Evolutionary conservation across 108 stramenopile genomes (phyloP), one percentile per base, ranked within the genome.

Genomic region (Fragilaria radians): DNA sequence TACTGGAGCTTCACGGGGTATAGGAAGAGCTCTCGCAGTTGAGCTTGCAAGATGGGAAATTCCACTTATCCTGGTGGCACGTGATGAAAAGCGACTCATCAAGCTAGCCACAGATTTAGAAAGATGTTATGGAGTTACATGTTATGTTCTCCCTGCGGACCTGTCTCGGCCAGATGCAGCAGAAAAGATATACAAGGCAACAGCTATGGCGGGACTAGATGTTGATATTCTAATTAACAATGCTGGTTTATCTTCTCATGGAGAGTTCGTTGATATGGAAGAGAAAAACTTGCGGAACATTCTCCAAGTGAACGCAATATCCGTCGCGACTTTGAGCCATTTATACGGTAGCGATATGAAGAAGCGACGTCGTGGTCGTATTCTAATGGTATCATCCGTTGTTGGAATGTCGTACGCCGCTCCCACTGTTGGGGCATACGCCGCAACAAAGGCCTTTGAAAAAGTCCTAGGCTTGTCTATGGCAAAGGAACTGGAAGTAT

Each of bases 181-280:
- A 3, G 71, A 74, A 46, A 52, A 60, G 23, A 81, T 92, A 45
- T 68, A 88, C 66, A 57, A 80, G 25, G 71, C 85, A 3, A 92
- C 90, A 21, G 71, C 47, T 0, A 51, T 75, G 18, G 84, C 84
- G 26, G 86, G 85, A 2, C 59, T 92, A 22, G 32, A 63, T 2
- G 81, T 92, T 26, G 90, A 92, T 42, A 85, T 92, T 34, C 65
- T 91, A 14, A 68, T 88, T 63, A 92, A 88, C 60, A 92, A 92
- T 66, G 90, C 90, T 0, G 90, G 90, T 7, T 60, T 88, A 32
- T 80, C 75, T 34, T 63, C 65, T 7, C 72, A 78, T 59, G 90
- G 90, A 4, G 59, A 74, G 14, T 62, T 76, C 19, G 58, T 80
- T 25, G 82, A 88, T 28, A 70, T 68, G 28, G 57, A 67, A 17